A percentile compares a stretch with the other conserved stretches of the same genome.
These are phyloP conservation scores for Phascolomyces articulosus DNA, from an alignment of 371 early-diverging fungal genomes.

Conservation along the genomic window DNA sequence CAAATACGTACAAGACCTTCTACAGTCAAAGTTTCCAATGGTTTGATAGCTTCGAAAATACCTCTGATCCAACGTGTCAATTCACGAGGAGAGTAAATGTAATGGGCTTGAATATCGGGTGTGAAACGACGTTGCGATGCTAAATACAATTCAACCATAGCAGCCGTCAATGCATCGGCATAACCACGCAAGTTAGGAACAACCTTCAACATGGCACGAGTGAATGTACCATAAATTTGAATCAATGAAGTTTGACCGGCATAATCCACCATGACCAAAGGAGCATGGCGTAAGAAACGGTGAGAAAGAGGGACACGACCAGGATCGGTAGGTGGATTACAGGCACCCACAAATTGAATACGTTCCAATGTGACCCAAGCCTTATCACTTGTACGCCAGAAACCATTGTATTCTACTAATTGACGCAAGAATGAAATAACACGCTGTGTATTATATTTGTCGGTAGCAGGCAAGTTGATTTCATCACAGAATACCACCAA, in stretches of 20 bases:
- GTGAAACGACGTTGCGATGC: conserved; percentile 92
- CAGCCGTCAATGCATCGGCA: conserved; percentile 89
- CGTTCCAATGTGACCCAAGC: conserved; percentile 94
- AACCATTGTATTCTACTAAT: conserved; percentile 95
- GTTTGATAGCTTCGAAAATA: conserved; percentile 93
- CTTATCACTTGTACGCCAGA: conserved; percentile 92
- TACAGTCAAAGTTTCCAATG: conserved; percentile 78
- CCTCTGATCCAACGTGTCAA: conserved; percentile 98
- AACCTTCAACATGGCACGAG: conserved; percentile 92
- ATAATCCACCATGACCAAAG: conserved; percentile 98
- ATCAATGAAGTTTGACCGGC: conserved; percentile 91
- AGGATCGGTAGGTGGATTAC: conserved; percentile 99
- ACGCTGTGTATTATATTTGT: conserved; percentile 97
- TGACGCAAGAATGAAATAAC: conserved; percentile 97
- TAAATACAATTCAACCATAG: conserved; percentile 96
- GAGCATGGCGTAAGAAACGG: conserved; percentile 96
- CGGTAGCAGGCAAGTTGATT: conserved; percentile 96
- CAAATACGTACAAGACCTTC: conserved; percentile 94
- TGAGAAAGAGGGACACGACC: conserved; percentile 96
- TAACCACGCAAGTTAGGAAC: conserved; percentile 93
- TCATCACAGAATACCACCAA: conserved; percentile 99
- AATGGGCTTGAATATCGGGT: conserved; percentile 97
- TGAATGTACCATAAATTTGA: conserved; percentile 96
- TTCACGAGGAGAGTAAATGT: conserved; percentile 99
- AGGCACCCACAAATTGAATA: conserved; percentile 98